Evolutionary conservation across 345 rosid genomes (phyloP).

Genomic region (Syzygium aqueum): DNA sequence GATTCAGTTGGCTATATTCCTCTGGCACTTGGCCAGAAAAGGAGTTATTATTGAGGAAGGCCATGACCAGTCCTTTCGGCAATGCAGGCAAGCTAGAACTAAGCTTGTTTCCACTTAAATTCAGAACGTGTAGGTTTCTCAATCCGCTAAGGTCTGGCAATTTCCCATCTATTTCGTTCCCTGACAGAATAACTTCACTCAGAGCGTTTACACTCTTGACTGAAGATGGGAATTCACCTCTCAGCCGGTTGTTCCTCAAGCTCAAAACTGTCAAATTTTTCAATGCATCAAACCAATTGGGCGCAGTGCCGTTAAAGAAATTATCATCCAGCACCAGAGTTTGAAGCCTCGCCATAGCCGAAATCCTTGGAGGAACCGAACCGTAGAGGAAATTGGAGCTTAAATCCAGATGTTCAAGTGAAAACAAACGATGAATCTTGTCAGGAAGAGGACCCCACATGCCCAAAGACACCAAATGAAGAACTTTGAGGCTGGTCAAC

Average conservation of each 20-base stretch:
- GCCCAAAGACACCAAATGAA: constrained; percentile 80
- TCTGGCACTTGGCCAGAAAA: constrained; percentile 61
- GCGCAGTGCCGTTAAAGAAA: constrained; percentile 68
- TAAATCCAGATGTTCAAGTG: constrained; percentile 78
- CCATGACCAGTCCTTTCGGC: constrained; percentile 62
- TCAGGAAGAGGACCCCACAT: constrained; percentile 86
- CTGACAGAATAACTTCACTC: constrained; percentile 64
- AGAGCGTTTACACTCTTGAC: constrained; percentile 44
- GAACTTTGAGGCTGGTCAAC: constrained; percentile 62
- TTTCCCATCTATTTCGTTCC: constrained; percentile 64
- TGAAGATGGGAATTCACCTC: constrained; percentile 68
- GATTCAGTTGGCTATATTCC: constrained; percentile 42
- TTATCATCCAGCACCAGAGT: constrained; percentile 58
- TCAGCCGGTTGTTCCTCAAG: constrained; percentile 59
- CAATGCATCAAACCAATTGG: constrained; percentile 54
- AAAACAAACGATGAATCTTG: constrained; percentile 65
- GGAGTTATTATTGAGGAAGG: constrained; percentile 61
- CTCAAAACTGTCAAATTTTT: constrained; percentile 54
- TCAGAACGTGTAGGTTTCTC: constrained; percentile 55
- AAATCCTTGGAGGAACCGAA: constrained; percentile 54
- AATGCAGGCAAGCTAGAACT: constrained; percentile 62
- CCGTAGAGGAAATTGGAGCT: constrained; percentile 85
- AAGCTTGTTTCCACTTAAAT: constrained; percentile 73
- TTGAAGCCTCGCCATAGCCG: constrained; percentile 69
- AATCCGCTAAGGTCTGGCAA: constrained; percentile 70